phyloP scores from a whole-genome alignment of 805 yeast species.

The Lachancea fermentati region DNA sequence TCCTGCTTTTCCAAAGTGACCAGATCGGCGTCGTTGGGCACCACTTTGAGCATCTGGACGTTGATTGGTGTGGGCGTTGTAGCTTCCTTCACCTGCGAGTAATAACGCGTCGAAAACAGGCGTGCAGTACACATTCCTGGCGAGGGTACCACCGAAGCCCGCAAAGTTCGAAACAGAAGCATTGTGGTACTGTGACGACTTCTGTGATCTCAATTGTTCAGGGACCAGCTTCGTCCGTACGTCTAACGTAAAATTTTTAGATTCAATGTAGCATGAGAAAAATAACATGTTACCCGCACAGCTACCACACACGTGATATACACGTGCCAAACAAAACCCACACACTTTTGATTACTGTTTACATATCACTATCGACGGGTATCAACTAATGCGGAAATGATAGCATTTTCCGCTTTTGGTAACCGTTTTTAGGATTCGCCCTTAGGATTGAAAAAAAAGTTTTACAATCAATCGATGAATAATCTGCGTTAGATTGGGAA shows the following conservation, averaged over 20 bases:
- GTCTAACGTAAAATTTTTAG: not conserved
- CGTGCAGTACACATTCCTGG: not conserved
- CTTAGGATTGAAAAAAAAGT: too few species aligned
- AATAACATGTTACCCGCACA: too few species aligned
- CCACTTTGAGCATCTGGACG: constrained; percentile 32
- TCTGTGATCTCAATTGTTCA: too few species aligned
- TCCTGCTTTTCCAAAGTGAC: constrained; percentile 82
- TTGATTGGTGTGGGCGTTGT: constrained; percentile 9
- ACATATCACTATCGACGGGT: not conserved
- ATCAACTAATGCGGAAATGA: not conserved
- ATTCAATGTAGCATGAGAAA: too few species aligned
- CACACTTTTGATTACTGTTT: too few species aligned
- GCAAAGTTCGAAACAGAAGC: constrained; percentile 7
- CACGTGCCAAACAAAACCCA: too few species aligned
- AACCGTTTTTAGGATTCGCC: too few species aligned
- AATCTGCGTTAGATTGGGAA: too few species aligned
- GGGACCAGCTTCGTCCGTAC: too few species aligned
- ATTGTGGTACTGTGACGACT: not conserved
- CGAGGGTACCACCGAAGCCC: constrained; percentile 1
- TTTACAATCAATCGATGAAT: too few species aligned
- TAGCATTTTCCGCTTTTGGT: not conserved
- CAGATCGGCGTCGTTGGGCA: constrained; percentile 41
- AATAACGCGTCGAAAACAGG: not conserved
- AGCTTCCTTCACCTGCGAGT: constrained; percentile 7
- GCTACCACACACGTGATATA: too few species aligned